phyloP scores from a whole-genome alignment of 352 stramenopile genomes.

The Globisporangium radiosum region DNA sequence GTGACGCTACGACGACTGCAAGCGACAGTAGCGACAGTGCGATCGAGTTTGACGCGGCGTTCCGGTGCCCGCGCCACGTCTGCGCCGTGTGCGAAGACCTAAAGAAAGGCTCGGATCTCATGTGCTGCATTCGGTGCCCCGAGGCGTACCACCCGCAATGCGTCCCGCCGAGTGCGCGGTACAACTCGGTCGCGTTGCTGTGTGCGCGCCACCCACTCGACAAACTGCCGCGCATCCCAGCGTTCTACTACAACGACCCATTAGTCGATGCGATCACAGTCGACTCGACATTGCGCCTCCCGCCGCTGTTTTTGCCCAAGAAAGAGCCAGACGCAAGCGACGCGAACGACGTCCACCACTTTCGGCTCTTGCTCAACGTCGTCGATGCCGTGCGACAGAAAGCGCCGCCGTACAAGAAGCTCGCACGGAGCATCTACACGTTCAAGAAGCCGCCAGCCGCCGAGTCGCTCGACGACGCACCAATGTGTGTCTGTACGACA shows the following conservation, averaged over 20 bases:
- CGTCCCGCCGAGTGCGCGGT: constrained; percentile 85
- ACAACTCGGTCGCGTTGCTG: constrained; percentile 89
- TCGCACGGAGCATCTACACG: constrained; percentile 78
- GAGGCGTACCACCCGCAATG: constrained; percentile 91
- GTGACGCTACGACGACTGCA: background rate
- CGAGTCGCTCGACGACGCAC: constrained; percentile 60
- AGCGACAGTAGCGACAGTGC: constrained; percentile 11
- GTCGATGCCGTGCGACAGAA: constrained; percentile 73
- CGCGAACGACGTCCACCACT: constrained; percentile 63
- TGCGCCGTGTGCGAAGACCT: constrained; percentile 76
- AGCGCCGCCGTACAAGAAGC: constrained; percentile 68
- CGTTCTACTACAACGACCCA: constrained; percentile 57
- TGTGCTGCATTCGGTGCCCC: constrained; percentile 90
- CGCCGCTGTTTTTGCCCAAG: constrained; percentile 76
- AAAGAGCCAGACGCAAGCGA: constrained; percentile 42
- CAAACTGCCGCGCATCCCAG: constrained; percentile 71
- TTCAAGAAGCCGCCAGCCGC: constrained; percentile 71
- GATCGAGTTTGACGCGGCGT: constrained; percentile 55
- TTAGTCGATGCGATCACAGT: constrained; percentile 65
- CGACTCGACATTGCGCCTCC: constrained; percentile 69
- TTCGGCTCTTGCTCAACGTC: constrained; percentile 57
- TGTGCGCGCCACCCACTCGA: constrained; percentile 86
- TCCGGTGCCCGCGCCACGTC: constrained; percentile 86
- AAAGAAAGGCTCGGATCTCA: constrained; percentile 71
- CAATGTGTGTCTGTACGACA: constrained; percentile 72